phyloP scores from a whole-genome alignment of 805 yeast species.

The Metschnikowia lochheadii region DNA sequence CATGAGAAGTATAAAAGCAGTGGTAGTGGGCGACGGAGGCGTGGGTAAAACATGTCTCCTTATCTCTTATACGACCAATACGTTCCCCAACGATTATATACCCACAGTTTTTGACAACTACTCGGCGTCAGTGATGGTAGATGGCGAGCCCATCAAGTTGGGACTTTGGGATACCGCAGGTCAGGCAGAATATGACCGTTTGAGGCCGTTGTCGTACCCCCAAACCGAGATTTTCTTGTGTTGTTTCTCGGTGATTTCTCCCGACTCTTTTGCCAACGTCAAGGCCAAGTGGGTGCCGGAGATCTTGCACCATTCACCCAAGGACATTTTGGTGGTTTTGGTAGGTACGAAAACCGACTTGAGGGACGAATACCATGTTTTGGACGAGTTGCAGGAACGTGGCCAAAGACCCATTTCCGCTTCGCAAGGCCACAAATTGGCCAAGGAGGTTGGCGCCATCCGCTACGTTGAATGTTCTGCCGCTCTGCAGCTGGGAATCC shows the following conservation, averaged over 20 bases:
- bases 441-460: slow-evolving; percentile 67
- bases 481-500: slow-evolving; percentile 81
- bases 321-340: slow-evolving; percentile 60
- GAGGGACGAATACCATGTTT: slow-evolving; percentile 74
- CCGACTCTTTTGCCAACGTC: slow-evolving; percentile 75
- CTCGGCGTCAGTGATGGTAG: slow-evolving; percentile 79
- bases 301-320: slow-evolving; percentile 76
- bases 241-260: slow-evolving; percentile 82
- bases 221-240: slow-evolving; percentile 85
- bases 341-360: slow-evolving; percentile 90
- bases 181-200: slow-evolving; percentile 85
- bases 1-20: slow-evolving; percentile 88
- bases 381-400: slow-evolving; percentile 61
- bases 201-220: slow-evolving; percentile 86
- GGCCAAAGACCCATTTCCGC: slow-evolving; percentile 58
- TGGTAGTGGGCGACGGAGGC: slow-evolving; percentile 93
- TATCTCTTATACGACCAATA: slow-evolving; percentile 85
- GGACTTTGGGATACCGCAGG: slow-evolving; percentile 98
- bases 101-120: slow-evolving; percentile 95
- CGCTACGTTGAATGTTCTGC: slow-evolving; percentile 87
- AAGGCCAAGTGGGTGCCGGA: slow-evolving; percentile 78
- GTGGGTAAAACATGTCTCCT: slow-evolving; percentile 91
- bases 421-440: slow-evolving; percentile 61
- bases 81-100: slow-evolving; percentile 88
- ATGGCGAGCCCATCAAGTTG: slow-evolving; percentile 74